Evolutionary conservation across 352 stramenopile genomes (phyloP).

Genomic region (Globisporangium orthogonon): DNA sequence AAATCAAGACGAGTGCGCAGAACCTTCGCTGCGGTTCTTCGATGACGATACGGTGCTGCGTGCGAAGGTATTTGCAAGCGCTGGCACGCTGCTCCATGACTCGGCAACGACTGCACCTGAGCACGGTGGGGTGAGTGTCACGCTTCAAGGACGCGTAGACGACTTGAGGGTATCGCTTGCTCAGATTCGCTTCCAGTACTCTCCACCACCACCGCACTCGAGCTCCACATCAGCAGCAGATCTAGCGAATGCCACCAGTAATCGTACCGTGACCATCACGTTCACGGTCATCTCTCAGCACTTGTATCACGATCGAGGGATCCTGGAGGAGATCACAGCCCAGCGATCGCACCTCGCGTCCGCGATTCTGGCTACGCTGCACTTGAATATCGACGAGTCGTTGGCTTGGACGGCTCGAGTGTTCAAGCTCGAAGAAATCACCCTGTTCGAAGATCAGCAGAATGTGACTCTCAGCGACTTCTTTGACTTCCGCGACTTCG

Average conservation of each 20-base stretch:
- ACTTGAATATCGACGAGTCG: constrained; percentile 4
- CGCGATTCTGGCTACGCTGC: constrained; percentile 4
- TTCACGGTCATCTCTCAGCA: constrained; percentile 8
- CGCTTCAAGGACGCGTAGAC: constrained; percentile 3
- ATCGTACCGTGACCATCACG: constrained; percentile 4
- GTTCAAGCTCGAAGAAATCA: constrained; percentile 1
- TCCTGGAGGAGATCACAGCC: neutral
- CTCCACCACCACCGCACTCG: neutral
- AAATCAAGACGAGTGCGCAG: neutral
- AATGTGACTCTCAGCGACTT: constrained; percentile 3
- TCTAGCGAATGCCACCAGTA: neutral
- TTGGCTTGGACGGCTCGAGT: neutral
- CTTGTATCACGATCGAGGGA: neutral
- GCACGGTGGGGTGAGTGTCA: neutral
- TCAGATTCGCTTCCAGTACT: constrained; percentile 4
- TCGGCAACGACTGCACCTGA: neutral
- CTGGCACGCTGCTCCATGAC: constrained; percentile 7
- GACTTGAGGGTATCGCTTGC: constrained; percentile 6
- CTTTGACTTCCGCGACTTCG: constrained; percentile 4
- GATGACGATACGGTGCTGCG: constrained; percentile 8
- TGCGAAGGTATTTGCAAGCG: neutral
- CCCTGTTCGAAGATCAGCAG: constrained; percentile 6
- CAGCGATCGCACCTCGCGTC: neutral
- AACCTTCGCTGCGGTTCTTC: constrained; percentile 4
- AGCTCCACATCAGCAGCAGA: neutral